Base-by-base conservation (phyloP, 1,284 basidiomycete genomes). In the Boletellus dicymbophilus region DNA sequence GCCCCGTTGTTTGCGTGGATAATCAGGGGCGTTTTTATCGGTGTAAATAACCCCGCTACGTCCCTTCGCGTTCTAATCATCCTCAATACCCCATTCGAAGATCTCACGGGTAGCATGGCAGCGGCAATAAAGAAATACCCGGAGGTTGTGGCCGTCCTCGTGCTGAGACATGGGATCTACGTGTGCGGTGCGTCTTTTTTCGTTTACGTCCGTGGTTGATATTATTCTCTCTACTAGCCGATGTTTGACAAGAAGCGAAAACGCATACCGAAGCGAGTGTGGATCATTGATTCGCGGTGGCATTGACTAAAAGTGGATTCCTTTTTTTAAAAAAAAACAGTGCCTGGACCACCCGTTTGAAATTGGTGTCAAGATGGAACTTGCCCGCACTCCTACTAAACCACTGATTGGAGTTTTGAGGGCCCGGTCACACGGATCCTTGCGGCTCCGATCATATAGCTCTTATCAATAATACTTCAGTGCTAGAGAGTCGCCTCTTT, bases 261-360 rank as follows among this genome's bases (percentile, higher is more conserved):
- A 89, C 88, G 0, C 90, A 93, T 62, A 84, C 89, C 2, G 90
- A 92, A 74, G 84, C 81, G 45, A 43, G 67, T 46, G 9, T n/a
- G n/a, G n/a, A n/a, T n/a, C n/a, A n/a, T n/a, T n/a, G n/a, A 34
- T 2, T 12, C 27, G 3, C 18, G 6, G 22, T 15, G 4, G 3
- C 11, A 26, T 30, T 20, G n/a, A 38, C 3, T 6, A 16, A 10
- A 34, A 20, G 26, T 39, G 43, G 40, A 13, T 22, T 25, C 38
- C 18, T 38, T 36, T 9, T 33, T 33, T 18, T n/a, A n/a, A n/a
- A n/a, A n/a, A n/a, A n/a, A 6, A 26, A 12, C 47, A 89, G 82
- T 94, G 91, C 66, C 76, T 93, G 34, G 91, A 94, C 66, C 93
- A 93, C 66, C 74, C 93, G 12, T 91, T 93, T 58, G 91, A 94